Conservation (phyloP, 108 stramenopile species). For the Nannochloropsis gaditana region DNA sequence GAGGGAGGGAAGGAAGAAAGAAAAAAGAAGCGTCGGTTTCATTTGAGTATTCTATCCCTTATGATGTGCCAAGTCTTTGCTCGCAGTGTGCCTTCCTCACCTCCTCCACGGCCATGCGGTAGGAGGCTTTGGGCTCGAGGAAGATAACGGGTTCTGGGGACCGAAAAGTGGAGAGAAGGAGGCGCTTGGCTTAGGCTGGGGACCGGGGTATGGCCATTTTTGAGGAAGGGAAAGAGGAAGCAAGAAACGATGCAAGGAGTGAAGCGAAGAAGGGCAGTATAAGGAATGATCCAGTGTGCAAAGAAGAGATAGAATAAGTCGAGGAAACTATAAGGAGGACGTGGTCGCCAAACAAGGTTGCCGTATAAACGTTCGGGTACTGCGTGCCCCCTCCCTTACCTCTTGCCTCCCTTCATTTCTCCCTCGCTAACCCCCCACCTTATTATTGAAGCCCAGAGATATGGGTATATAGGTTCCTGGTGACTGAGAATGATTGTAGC, state of each 20-base stretch:
- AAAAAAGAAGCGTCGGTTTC: neutral
- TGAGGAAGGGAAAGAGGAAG: neutral
- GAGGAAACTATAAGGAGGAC: neutral
- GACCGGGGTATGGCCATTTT: constrained; percentile 87
- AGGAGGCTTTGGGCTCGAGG: constrained; percentile 93
- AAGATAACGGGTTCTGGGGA: constrained; percentile 89
- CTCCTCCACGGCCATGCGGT: constrained; percentile 87
- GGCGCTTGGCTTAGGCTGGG: constrained; percentile 84
- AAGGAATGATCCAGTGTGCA: neutral
- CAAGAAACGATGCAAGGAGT: neutral
- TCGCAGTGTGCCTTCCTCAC: constrained; percentile 26
- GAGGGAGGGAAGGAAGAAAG: neutral
- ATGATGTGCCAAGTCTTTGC: neutral
- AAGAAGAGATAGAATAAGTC: neutral
- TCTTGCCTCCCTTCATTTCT: neutral
- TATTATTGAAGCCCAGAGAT: constrained; percentile 75
- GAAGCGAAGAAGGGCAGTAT: neutral
- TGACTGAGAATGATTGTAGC: constrained; percentile 90
- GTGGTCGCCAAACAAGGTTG: neutral
- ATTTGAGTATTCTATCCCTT: neutral
- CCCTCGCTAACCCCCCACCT: neutral
- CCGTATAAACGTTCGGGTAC: neutral
- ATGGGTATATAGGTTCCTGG: constrained; percentile 91
- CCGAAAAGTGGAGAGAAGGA: constrained; percentile 77
- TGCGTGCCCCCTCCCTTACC: neutral